Evolutionary conservation across 805 yeast genomes (phyloP).

Genomic region (Saturnispora dispora): DNA sequence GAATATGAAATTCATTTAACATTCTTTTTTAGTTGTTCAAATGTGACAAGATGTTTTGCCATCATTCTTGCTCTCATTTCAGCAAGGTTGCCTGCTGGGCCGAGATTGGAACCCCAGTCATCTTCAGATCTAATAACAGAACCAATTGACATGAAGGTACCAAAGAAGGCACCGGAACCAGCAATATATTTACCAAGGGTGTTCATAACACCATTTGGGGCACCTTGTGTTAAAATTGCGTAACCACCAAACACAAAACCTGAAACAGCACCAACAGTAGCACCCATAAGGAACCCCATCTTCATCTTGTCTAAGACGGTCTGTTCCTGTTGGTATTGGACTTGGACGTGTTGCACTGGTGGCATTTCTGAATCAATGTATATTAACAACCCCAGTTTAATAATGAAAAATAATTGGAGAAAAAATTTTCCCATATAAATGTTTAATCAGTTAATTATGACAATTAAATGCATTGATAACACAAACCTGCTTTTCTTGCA

Average conservation of each 20-base stretch:
- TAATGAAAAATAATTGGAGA: background rate
- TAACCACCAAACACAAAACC: slow-evolving; percentile 93
- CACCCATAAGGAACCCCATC: slow-evolving; percentile 98
- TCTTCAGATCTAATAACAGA: slow-evolving; percentile 79
- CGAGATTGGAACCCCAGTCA: slow-evolving; percentile 16
- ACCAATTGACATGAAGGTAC: slow-evolving; percentile 93
- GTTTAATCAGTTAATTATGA: background rate
- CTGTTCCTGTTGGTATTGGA: slow-evolving; percentile 52
- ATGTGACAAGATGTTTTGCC: slow-evolving; percentile 31
- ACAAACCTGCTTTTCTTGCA: background rate
- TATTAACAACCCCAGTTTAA: background rate
- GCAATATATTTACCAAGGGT: slow-evolving; percentile 93
- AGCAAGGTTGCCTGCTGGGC: slow-evolving; percentile 26
- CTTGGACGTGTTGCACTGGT: slow-evolving; percentile 63
- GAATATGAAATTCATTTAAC: background rate
- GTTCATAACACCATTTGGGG: slow-evolving; percentile 97
- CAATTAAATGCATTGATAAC: background rate
- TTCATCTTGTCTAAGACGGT: slow-evolving; percentile 93
- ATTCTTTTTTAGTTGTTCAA: slow-evolving; percentile 22
- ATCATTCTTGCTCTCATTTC: slow-evolving; percentile 34
- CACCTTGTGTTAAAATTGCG: slow-evolving; percentile 84
- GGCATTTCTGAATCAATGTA: slow-evolving; percentile 31
- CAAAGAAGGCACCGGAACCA: slow-evolving; percentile 95
- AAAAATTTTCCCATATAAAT: background rate
- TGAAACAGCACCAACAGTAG: slow-evolving; percentile 84